Evolutionary conservation across 2,329 filamentous ascomycete genomes (phyloP).

Genomic region (Colletotrichum magnum): DNA sequence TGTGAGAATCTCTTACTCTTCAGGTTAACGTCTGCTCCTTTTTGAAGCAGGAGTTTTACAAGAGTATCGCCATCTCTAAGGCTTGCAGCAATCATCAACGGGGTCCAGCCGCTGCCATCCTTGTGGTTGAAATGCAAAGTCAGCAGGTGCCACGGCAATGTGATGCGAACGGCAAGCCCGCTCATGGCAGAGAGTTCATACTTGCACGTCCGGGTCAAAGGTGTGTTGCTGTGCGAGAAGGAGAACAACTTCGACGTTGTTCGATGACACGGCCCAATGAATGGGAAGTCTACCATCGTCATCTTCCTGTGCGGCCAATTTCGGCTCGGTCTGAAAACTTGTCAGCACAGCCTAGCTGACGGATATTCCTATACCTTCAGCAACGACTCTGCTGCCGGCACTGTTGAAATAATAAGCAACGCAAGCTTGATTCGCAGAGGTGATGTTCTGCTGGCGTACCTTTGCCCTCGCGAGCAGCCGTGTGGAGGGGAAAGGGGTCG

Average conservation of each 20-base stretch:
- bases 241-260: conserved; percentile 80
- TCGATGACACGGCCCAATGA: conserved; percentile 94
- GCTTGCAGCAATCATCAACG: conserved; percentile 85
- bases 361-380: conserved; percentile 47
- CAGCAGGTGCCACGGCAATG: neutral
- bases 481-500: conserved; percentile 86
- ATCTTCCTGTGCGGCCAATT: conserved; percentile 79
- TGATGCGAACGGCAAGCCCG: neutral
- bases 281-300: conserved; percentile 91
- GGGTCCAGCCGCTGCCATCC: conserved; percentile 86
- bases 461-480: conserved; percentile 87
- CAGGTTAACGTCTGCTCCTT: conserved; percentile 79
- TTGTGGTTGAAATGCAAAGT: conserved; percentile 48
- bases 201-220: conserved; percentile 89
- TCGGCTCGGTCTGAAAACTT: conserved; percentile 77
- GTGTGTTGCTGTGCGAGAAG: conserved; percentile 77
- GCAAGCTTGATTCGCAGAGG: neutral
- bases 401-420: conserved; percentile 57
- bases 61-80: conserved; percentile 80
- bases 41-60: conserved; percentile 76
- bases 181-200: conserved; percentile 50
- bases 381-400: conserved; percentile 76
- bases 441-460: conserved; percentile 65
- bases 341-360: neutral
- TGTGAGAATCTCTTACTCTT: conserved; percentile 68